A percentile compares a stretch with the other conserved stretches of the same genome.
phyloP scores from a whole-genome alignment of 1,139 yeast species.

The Wickerhamiella pararugosa region DNA sequence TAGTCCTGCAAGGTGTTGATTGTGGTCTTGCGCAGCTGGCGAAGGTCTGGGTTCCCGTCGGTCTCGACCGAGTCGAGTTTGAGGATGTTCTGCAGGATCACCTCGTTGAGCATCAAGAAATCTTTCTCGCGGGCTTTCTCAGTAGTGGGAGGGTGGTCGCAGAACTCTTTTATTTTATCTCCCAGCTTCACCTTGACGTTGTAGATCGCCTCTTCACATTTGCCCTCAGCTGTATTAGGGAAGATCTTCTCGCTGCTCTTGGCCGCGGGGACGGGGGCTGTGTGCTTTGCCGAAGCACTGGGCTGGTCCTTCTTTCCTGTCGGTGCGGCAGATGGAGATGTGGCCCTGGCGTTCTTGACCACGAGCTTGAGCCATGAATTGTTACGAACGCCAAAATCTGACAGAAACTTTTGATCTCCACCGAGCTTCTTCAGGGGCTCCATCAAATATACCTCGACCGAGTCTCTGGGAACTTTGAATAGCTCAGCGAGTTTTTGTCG shows the following conservation, averaged over 20 bases:
- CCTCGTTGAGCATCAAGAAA: constrained; percentile 26
- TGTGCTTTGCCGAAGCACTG: constrained; percentile 6
- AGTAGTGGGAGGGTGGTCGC: constrained; percentile 19
- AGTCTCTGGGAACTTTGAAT: constrained; percentile 36
- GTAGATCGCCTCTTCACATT: constrained; percentile 5
- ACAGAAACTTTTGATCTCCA: constrained; percentile 21
- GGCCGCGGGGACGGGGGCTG: constrained; percentile 16
- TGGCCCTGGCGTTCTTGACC: neutral
- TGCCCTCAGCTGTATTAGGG: no score
- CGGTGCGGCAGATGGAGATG: constrained; percentile 1
- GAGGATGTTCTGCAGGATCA: constrained; percentile 27
- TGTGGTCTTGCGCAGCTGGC: constrained; percentile 25
- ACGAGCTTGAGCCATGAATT: constrained; percentile 22
- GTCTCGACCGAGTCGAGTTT: constrained; percentile 28
- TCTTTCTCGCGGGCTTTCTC: constrained; percentile 20
- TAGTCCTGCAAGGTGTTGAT: constrained; percentile 25
- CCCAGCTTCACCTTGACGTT: constrained; percentile 22
- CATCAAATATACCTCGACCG: constrained; percentile 22
- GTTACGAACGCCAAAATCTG: constrained; percentile 20
- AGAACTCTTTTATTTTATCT: constrained; percentile 21
- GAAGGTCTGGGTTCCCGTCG: constrained; percentile 23
- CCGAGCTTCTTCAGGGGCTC: constrained; percentile 22
- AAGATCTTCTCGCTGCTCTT: constrained; percentile 14
- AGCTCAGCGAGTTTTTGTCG: constrained; percentile 29
- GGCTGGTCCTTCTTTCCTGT: constrained; percentile 7